Evolutionary conservation across 495 filamentous ascomycete species (phyloP).

Genomic region (Penicillium odoratum): DNA sequence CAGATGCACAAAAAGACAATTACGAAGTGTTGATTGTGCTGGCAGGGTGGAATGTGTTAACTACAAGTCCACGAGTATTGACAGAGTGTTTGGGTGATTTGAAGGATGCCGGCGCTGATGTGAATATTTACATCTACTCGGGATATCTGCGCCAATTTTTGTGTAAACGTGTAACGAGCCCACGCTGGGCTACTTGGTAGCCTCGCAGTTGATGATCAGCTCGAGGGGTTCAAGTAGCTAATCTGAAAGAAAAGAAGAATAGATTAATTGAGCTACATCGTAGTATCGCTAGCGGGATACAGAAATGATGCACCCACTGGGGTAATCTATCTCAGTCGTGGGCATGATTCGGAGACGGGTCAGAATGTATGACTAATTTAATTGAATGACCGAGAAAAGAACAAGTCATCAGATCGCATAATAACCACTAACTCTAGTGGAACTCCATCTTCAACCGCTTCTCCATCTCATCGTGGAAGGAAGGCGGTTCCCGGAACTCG

Average conservation of each 20-base stretch:
- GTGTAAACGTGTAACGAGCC: too few species aligned
- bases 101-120: too few species aligned
- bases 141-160: too few species aligned
- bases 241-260: not conserved
- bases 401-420: conserved; percentile 14
- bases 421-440: conserved; percentile 33
- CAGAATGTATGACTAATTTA: conserved; percentile 24
- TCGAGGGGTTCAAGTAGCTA: too few species aligned
- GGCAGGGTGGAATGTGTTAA: too few species aligned
- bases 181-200: too few species aligned
- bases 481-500: conserved; percentile 58
- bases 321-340: conserved; percentile 24
- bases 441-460: conserved; percentile 74
- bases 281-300: not conserved
- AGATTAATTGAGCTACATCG: conserved; percentile 12
- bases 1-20: too few species aligned
- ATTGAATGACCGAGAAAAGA: conserved; percentile 11
- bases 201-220: too few species aligned
- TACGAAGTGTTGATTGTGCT: too few species aligned
- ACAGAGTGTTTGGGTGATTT: too few species aligned
- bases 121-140: too few species aligned
- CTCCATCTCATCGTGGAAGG: conserved; percentile 94
- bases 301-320: conserved; percentile 6
- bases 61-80: too few species aligned
- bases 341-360: conserved; percentile 13